Evolutionary conservation across 352 stramenopile species (phyloP), one percentile per base, ranked within the genome.

Genomic region (Plasmopara halstedii): DNA sequence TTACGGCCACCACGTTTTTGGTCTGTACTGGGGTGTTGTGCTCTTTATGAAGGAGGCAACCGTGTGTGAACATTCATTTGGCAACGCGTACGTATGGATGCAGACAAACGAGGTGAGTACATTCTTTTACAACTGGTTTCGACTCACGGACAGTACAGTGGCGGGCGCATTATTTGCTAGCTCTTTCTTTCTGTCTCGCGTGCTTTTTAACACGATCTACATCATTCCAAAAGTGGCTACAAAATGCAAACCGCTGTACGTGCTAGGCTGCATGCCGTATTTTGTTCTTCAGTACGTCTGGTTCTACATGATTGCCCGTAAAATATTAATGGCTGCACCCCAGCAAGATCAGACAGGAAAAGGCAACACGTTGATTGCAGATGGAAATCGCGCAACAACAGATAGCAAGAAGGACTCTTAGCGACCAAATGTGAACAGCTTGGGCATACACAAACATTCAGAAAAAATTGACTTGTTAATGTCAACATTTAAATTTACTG

Each of bases 51-150:
- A 80, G 5, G 77, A 86, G 31, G 53, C 59, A n/a, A 66, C 51
- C 3, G 58, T 85, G 45, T 88, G 77, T 25, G 56, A 62, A 14
- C 32, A 56, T 10, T 53, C 53, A 11, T 64, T 86, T 20, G 70
- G 74, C 13, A 88, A 87, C 52, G 45, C 74, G 21, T 88, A 88
- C 65, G 73, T 87, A 43, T 88, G 74, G 74, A 86, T 88, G 56
- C 77, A 88, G 46, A 88, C 77, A 22, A 88, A 88, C 46, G 77
- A 88, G 52, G 61, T 88, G 45, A 87, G 74, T 55, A 88, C 77
- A 44, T 58, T 60, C 39, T 88, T 88, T 57, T 88, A 87, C 66
- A 86, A 86, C 47, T 88, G 77, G 77, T 86, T 73, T 44, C 68
- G 77, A 27, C 66, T 85, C 46, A 87, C 70, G 34, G 62, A 81